Percentiles rank a stretch among this genome's conserved stretches.
Evolutionary conservation across 2,329 filamentous ascomycete genomes (phyloP).

Genomic region (Pestalotiopsis sp.): DNA sequence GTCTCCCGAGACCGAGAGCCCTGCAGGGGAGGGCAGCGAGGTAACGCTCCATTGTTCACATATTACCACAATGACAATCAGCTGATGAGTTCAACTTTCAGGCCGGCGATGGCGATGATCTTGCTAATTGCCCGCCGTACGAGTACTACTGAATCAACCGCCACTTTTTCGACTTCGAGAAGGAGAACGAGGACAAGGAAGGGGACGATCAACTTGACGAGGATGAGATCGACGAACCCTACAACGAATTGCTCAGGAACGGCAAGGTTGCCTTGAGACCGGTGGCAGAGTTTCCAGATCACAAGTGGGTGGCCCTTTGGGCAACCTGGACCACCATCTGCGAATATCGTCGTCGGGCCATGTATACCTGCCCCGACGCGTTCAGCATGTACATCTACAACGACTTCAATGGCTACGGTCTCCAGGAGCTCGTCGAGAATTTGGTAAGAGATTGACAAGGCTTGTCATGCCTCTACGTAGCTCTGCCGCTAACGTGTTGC

Average conservation of each 20-base stretch:
- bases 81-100: neutral
- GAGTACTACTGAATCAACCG: slow-evolving; percentile 21
- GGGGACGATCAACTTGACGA: slow-evolving; percentile 21
- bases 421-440: slow-evolving; percentile 32
- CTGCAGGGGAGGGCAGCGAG: neutral
- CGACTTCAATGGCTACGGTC: slow-evolving; percentile 29
- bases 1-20: neutral
- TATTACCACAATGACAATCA: too few relatives aligned
- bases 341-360: slow-evolving; percentile 18
- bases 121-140: slow-evolving; percentile 16
- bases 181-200: slow-evolving; percentile 22
- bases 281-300: neutral
- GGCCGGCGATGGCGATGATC: slow-evolving; percentile 4
- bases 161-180: slow-evolving; percentile 23
- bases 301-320: slow-evolving; percentile 18
- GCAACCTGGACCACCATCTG: slow-evolving; percentile 21
- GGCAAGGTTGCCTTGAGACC: slow-evolving; percentile 14
- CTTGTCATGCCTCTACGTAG: too few relatives aligned
- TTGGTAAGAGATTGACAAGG: too few relatives aligned
- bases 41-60: neutral
- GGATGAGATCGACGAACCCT: slow-evolving; percentile 19
- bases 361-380: slow-evolving; percentile 25
- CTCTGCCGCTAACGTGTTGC: too few relatives aligned
- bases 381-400: slow-evolving; percentile 32
- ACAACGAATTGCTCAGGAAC: slow-evolving; percentile 15